Conservation (phyloP, 192 early-diverging fungal species). For the Umbelopsis sp. region DNA sequence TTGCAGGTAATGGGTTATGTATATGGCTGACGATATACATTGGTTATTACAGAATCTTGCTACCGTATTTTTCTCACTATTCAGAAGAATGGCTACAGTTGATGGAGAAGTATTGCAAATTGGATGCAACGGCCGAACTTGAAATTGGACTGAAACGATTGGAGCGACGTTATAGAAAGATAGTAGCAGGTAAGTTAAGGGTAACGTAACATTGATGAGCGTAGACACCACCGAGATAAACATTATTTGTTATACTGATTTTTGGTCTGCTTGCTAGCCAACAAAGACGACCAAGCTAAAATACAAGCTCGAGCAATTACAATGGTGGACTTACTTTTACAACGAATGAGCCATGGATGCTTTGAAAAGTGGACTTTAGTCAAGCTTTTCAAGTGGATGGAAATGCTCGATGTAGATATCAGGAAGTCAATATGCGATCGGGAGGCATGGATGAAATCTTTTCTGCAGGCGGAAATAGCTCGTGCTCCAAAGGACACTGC, state of each 20-base stretch:
- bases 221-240: no score
- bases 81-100: not conserved
- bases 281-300: not conserved
- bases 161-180: not conserved
- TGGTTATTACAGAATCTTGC: not conserved
- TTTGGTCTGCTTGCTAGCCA: not conserved
- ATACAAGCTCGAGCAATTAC: not conserved
- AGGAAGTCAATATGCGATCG: not conserved
- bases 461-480: slow-evolving; percentile 5
- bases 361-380: not conserved
- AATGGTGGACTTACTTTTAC: not conserved
- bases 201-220: no score
- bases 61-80: slow-evolving; percentile 2
- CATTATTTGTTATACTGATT: no score
- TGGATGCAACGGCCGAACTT: not conserved
- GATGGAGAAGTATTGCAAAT: not conserved
- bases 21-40: not conserved
- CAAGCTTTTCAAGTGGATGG: not conserved
- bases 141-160: not conserved
- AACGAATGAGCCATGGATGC: slow-evolving; percentile 1
- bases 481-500: not conserved
- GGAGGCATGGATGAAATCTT: not conserved
- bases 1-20: no score
- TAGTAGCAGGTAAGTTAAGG: not conserved
- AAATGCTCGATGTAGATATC: not conserved